Evolutionary conservation across 495 filamentous ascomycete species (phyloP).

Genomic region (Achaetomiella virescens): DNA sequence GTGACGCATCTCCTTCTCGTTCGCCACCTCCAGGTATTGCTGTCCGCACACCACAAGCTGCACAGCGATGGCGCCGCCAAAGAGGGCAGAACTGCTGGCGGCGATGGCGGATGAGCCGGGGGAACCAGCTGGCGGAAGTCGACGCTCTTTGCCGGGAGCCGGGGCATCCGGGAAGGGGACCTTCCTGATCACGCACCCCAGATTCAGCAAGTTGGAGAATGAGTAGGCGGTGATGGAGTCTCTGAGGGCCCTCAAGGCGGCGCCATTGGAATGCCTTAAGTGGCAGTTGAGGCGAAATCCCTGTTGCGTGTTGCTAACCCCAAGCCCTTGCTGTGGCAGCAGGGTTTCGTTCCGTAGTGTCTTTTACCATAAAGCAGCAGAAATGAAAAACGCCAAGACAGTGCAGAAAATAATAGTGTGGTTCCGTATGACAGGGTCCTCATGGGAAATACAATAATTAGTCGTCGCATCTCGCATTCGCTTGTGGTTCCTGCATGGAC

Average conservation of each 20-base stretch:
- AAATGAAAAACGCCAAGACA: too few species aligned
- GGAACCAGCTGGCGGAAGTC: neutral
- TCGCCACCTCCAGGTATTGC: neutral
- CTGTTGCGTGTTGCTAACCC: too few species aligned
- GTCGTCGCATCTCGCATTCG: too few species aligned
- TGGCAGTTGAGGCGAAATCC: too few species aligned
- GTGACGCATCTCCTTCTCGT: neutral
- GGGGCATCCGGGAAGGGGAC: neutral
- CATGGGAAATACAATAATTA: too few species aligned
- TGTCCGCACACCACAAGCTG: neutral
- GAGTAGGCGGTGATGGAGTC: neutral
- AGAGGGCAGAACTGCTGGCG: neutral
- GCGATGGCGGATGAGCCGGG: neutral
- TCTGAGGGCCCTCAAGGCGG: neutral
- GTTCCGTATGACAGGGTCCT: too few species aligned
- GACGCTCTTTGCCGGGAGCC: neutral
- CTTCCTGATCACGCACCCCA: neutral
- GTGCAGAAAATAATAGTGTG: too few species aligned
- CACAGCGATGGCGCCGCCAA: neutral
- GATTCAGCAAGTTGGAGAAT: neutral
- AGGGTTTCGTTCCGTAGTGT: too few species aligned
- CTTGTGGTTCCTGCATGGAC: too few species aligned
- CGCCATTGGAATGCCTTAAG: neutral
- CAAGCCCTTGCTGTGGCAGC: too few species aligned
- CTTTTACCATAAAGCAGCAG: too few species aligned